Conservation (phyloP, 352 stramenopile genomes). For the Globisporangium apiculatum region DNA sequence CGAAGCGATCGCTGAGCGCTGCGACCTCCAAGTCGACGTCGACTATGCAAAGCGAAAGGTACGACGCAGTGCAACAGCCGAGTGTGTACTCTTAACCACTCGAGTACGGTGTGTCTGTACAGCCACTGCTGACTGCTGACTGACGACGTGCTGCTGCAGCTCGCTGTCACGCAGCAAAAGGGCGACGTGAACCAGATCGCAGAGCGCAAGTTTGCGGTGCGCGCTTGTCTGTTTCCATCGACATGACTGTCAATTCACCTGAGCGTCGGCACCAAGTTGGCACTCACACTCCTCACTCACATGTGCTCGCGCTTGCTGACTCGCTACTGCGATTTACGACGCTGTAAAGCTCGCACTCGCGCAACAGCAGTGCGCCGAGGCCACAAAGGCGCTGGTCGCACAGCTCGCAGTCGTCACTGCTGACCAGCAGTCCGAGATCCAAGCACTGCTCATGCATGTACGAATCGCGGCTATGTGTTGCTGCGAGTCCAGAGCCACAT, state of each 20-base stretch:
- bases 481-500: too few relatives aligned
- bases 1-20: slow-evolving; percentile 31
- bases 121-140: too few relatives aligned
- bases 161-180: slow-evolving; percentile 45
- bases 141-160: slow-evolving; percentile 15
- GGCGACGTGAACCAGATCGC: slow-evolving; percentile 53
- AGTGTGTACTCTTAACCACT: too few relatives aligned
- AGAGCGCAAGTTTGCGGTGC: slow-evolving; percentile 43
- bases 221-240: slow-evolving; percentile 1
- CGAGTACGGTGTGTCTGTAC: neutral
- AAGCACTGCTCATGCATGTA: slow-evolving; percentile 20
- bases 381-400: slow-evolving; percentile 13
- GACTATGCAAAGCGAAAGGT: slow-evolving; percentile 71
- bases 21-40: slow-evolving; percentile 51
- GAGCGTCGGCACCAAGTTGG: neutral
- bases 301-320: too few relatives aligned
- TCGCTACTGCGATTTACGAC: too few relatives aligned
- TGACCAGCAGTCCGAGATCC: slow-evolving; percentile 19
- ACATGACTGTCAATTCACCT: too few relatives aligned
- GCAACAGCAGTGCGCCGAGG: slow-evolving; percentile 5
- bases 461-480: neutral
- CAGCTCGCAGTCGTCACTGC: slow-evolving; percentile 17
- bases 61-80: neutral
- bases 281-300: neutral
- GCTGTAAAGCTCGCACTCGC: slow-evolving; percentile 5